Percentiles rank a stretch among this genome's conserved stretches.
These are phyloP conservation scores for Fusarium sublunatum DNA, from an alignment of 2,329 filamentous ascomycete genomes.

Conservation along the genomic window DNA sequence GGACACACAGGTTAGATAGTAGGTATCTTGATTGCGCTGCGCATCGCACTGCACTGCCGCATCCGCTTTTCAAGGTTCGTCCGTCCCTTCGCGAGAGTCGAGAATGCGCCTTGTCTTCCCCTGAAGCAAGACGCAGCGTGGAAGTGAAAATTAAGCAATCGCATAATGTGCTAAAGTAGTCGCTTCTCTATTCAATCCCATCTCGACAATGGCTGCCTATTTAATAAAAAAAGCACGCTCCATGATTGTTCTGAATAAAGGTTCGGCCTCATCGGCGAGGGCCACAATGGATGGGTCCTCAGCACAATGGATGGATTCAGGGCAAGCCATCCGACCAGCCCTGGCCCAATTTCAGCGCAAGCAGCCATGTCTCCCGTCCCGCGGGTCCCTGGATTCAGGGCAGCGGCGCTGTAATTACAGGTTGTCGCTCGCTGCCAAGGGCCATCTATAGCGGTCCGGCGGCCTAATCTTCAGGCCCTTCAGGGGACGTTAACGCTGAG, in stretches of 20 bases:
- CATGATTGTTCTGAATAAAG: slow-evolving; percentile 23
- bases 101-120: slow-evolving; percentile 37
- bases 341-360: slow-evolving; percentile 36
- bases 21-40: slow-evolving; percentile 17
- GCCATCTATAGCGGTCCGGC: slow-evolving; percentile 10
- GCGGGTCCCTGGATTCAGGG: slow-evolving; percentile 5
- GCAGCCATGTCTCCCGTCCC: slow-evolving; percentile 6
- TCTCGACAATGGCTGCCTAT: slow-evolving; percentile 10
- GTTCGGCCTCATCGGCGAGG: slow-evolving; percentile 30
- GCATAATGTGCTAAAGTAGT: slow-evolving; percentile 9
- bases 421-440: slow-evolving; percentile 1
- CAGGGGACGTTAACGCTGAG: slow-evolving; percentile 23
- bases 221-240: slow-evolving; percentile 12
- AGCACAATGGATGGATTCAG: slow-evolving; percentile 31
- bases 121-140: slow-evolving; percentile 22
- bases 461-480: slow-evolving; percentile 20
- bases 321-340: slow-evolving; percentile 38
- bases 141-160: slow-evolving; percentile 1
- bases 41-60: slow-evolving; percentile 29
- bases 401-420: slow-evolving; percentile 23
- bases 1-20: slow-evolving; percentile 2
- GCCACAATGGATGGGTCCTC: slow-evolving; percentile 33
- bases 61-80: slow-evolving; percentile 42
- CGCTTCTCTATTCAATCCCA: slow-evolving; percentile 9
- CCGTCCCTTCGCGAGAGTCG: slow-evolving; percentile 18